Conservation (phyloP, 805 yeast species). For the Ogataea paraovalis region DNA sequence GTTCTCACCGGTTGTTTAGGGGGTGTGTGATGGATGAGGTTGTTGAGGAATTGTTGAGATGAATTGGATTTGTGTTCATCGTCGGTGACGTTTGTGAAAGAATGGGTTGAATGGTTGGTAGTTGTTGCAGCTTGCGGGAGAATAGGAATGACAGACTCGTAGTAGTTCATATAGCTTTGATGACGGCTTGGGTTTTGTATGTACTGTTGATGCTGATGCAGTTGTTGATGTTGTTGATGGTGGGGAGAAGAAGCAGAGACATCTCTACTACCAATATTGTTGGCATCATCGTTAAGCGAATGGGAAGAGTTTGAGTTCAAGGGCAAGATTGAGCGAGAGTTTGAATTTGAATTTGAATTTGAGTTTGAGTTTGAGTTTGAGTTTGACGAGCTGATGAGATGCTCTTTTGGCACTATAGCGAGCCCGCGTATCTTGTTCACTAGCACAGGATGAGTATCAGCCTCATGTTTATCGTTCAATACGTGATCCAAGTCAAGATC, state of each 20-base stretch:
- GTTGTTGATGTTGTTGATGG: conserved; percentile 1
- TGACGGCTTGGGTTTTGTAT: conserved; percentile 2
- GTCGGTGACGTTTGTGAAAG: neutral
- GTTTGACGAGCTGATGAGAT: neutral
- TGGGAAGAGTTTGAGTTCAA: conserved; percentile 4
- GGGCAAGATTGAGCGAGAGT: neutral
- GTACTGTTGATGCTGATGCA: conserved; percentile 3
- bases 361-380: neutral
- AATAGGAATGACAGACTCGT: conserved; percentile 32
- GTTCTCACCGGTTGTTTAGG: conserved; percentile 4
- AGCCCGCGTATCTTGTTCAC: neutral
- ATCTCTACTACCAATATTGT: neutral
- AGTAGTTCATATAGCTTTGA: conserved; percentile 22
- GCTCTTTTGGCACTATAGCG: neutral
- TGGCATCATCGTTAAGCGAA: neutral
- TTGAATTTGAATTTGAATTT: conserved; percentile 2
- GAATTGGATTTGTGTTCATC: conserved; percentile 1
- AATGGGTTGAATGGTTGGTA: neutral
- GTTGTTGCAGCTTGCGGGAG: conserved; percentile 15
- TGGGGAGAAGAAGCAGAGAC: neutral
- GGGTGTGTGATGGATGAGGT: neutral
- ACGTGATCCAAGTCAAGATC: conserved; percentile 35
- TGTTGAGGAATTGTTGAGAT: neutral
- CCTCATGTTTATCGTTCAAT: conserved; percentile 7
- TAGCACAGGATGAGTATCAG: neutral